Evolutionary conservation across 371 early-diverging fungal genomes (phyloP).

Genomic region (Mucor piriformis): DNA sequence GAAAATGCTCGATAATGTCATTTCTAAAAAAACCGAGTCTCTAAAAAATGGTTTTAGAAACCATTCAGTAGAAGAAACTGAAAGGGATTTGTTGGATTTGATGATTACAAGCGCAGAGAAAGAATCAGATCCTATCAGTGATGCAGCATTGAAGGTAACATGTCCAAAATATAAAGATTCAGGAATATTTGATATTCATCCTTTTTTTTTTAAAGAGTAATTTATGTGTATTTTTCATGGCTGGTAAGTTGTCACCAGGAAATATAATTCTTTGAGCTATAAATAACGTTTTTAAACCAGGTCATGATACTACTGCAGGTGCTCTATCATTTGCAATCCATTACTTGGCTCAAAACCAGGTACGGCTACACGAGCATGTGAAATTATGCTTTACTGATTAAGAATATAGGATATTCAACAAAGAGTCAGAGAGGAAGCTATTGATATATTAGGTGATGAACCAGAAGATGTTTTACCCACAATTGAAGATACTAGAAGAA

Average conservation of each 20-base stretch:
- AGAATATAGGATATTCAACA: slow-evolving; percentile 43
- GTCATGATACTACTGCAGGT: slow-evolving; percentile 29
- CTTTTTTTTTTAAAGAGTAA: neutral
- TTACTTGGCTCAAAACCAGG: slow-evolving; percentile 28
- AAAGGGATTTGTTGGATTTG: neutral
- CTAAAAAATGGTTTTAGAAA: slow-evolving; percentile 12
- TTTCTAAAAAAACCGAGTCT: slow-evolving; percentile 1
- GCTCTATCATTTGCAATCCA: slow-evolving; percentile 25
- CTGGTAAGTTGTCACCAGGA: neutral
- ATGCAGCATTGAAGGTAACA: slow-evolving; percentile 14
- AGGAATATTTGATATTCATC: neutral
- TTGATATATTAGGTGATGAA: slow-evolving; percentile 48
- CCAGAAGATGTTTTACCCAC: slow-evolving; percentile 42
- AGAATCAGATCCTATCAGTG: slow-evolving; percentile 6
- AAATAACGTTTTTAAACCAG: no score
- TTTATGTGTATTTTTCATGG: slow-evolving; percentile 4
- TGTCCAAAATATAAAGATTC: neutral
- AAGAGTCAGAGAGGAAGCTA: slow-evolving; percentile 51
- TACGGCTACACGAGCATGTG: slow-evolving; percentile 4
- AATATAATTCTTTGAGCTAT: no score
- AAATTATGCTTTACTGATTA: no score
- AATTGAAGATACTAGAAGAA: slow-evolving; percentile 39
- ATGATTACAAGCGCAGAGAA: slow-evolving; percentile 7
- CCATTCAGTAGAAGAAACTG: slow-evolving; percentile 1
- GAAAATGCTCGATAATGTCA: neutral